These are phyloP conservation scores for Vitis amurensis DNA, from an alignment of 164 flowering plant genomes.

Conservation along the genomic window DNA sequence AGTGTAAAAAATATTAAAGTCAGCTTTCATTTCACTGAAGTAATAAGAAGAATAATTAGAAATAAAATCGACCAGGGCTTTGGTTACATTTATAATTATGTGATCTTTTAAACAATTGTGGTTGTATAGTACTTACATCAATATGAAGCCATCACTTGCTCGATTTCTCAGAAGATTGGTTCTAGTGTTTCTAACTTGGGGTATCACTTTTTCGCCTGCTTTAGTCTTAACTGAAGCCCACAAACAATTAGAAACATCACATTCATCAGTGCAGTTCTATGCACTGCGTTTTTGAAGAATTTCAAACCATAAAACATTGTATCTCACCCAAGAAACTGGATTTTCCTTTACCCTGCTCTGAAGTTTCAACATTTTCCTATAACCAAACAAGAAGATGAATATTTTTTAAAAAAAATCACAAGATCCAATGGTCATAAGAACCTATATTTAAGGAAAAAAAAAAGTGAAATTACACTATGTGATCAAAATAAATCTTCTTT, in stretches of 20 bases:
- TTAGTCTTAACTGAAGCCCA: slow-evolving; percentile 41
- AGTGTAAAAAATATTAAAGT: background rate
- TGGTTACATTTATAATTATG: background rate
- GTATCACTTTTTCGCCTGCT: slow-evolving; percentile 28
- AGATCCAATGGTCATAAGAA: background rate
- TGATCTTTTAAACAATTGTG: background rate
- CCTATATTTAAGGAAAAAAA: background rate
- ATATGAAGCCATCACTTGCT: slow-evolving; percentile 47
- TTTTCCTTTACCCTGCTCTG: slow-evolving; percentile 18
- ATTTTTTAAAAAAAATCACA: background rate
- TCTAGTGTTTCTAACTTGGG: slow-evolving; percentile 27
- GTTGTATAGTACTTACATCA: slow-evolving; percentile 33
- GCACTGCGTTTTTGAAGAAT: background rate
- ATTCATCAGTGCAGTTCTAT: background rate
- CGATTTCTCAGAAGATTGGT: slow-evolving; percentile 32
- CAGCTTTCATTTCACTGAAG: background rate
- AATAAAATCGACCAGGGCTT: background rate
- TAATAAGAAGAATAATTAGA: background rate
- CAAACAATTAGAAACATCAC: background rate
- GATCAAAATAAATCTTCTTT: background rate
- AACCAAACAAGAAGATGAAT: slow-evolving; percentile 1
- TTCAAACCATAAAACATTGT: background rate
- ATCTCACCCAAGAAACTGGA: slow-evolving; percentile 30
- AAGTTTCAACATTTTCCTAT: slow-evolving; percentile 30
- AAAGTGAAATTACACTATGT: too few species aligned